These are phyloP conservation scores for Entomortierella beljakovae DNA, from an alignment of 192 early-diverging fungal species.

Conservation along the genomic window DNA sequence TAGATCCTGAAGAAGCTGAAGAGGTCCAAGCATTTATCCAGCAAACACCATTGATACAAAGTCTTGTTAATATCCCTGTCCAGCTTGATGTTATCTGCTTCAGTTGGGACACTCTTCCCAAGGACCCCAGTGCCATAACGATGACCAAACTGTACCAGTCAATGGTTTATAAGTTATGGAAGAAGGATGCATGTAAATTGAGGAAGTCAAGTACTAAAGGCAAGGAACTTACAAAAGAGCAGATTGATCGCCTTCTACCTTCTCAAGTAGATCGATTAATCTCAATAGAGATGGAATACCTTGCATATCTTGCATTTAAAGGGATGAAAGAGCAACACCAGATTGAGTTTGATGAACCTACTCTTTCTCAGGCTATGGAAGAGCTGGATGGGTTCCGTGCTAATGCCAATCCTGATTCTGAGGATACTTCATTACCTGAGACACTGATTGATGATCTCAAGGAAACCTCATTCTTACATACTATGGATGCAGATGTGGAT, in stretches of 20 bases:
- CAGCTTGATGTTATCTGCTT: constrained; percentile 33
- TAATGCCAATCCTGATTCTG: background rate
- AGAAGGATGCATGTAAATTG: constrained; percentile 13
- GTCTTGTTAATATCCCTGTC: constrained; percentile 26
- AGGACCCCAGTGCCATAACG: background rate
- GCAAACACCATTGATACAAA: constrained; percentile 15
- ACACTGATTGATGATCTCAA: background rate
- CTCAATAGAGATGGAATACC: constrained; percentile 11
- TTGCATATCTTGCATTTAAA: constrained; percentile 34
- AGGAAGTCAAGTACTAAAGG: background rate
- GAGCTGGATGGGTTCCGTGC: background rate
- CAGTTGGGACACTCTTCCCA: constrained; percentile 11
- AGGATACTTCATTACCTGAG: no score
- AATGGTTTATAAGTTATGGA: constrained; percentile 13
- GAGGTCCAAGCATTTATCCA: constrained; percentile 21
- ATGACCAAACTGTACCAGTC: constrained; percentile 17
- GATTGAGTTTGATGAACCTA: constrained; percentile 18
- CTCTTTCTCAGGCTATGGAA: background rate
- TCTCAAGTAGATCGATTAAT: constrained; percentile 12
- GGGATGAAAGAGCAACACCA: constrained; percentile 19
- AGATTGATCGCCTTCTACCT: background rate
- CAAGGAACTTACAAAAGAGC: background rate
- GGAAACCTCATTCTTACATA: constrained; percentile 29
- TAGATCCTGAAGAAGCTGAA: background rate
- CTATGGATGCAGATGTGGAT: constrained; percentile 10